Evolutionary conservation across 768 basidiomycete species (phyloP), one percentile per base, ranked within the genome.

Genomic region (Lentinus brumalis): DNA sequence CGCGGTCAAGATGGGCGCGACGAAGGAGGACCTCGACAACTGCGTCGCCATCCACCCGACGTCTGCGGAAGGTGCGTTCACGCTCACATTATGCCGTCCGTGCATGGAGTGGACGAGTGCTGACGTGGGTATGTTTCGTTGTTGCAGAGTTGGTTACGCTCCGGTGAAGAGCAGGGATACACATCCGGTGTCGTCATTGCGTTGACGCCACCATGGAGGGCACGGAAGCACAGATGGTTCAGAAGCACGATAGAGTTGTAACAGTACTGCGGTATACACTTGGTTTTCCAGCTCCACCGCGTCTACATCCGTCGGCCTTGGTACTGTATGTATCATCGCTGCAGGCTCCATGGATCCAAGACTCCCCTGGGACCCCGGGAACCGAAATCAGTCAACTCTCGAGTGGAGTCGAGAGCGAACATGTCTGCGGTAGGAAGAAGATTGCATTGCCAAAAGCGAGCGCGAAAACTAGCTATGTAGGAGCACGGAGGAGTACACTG

Each of bases 1-100:
- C n/a, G 97, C 97, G 12, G 81, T 99, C 67, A 98, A 98, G 80
- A 96, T 98, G 96, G 91, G 67, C 77, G 92, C 93, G 5, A 83
- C 81, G 26, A 94, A 95, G 77, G 74, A 82, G 68, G 90, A 96
- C 68, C 74, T 96, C 52, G 94, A 95, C 68, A 85, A 92, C 67
- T 93, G 91, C 1, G 91, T 96, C 32, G 94, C 94, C 11, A 96
- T 96, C 63, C 94, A 96, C 74, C 94, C 94, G 41, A 94, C 92
- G 2, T 91, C 88, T 14, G 88, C 81, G 42, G 91, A 92, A 79
- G 91, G 90, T 91, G 65, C 40, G 83, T 75, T 52, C 31, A 31
- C n/a, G n/a, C n/a, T n/a, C n/a, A n/a, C n/a, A n/a, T n/a, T n/a
- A n/a, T n/a, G n/a, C n/a, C n/a, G n/a, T n/a, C n/a, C n/a, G n/a